phyloP scores from a whole-genome alignment of 371 early-diverging fungal species.

The Smittium culicis region DNA sequence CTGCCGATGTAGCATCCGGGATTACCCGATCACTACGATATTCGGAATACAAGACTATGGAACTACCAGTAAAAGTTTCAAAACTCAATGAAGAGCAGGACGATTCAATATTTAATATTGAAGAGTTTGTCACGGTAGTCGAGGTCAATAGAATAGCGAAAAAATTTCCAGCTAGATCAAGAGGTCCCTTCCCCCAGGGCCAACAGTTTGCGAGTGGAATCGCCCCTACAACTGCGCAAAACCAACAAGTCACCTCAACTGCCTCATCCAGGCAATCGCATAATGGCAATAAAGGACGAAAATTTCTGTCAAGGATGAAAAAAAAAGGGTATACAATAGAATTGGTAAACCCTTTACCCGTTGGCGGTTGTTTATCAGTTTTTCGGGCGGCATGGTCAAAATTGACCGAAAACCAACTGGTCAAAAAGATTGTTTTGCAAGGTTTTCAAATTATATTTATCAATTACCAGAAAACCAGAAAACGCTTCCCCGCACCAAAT shows the following conservation, averaged over 20 bases:
- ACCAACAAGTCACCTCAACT: not conserved
- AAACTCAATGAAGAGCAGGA: not conserved
- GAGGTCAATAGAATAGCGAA: not conserved
- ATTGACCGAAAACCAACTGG: not conserved
- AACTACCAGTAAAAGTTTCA: not conserved
- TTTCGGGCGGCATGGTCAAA: slow-evolving; percentile 1
- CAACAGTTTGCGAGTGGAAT: not conserved
- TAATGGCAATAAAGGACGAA: not conserved
- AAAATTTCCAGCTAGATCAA: not conserved
- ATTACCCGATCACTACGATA: not conserved
- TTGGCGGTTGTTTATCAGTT: not conserved
- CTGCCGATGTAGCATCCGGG: not conserved
- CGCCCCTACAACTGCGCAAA: not conserved
- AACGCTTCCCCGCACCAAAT: not conserved
- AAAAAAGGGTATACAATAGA: not conserved
- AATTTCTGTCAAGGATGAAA: not conserved
- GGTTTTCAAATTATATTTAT: not conserved
- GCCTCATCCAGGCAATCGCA: not conserved
- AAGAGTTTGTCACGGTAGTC: not conserved
- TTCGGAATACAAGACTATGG: not conserved
- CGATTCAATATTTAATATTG: not conserved
- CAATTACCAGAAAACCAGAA: not conserved
- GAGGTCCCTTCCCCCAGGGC: not conserved
- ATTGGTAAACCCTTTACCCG: not conserved
- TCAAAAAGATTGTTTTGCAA: not conserved